These are phyloP conservation scores for Monilinia polystroma DNA, from an alignment of 2,329 filamentous ascomycete species.

Conservation along the genomic window DNA sequence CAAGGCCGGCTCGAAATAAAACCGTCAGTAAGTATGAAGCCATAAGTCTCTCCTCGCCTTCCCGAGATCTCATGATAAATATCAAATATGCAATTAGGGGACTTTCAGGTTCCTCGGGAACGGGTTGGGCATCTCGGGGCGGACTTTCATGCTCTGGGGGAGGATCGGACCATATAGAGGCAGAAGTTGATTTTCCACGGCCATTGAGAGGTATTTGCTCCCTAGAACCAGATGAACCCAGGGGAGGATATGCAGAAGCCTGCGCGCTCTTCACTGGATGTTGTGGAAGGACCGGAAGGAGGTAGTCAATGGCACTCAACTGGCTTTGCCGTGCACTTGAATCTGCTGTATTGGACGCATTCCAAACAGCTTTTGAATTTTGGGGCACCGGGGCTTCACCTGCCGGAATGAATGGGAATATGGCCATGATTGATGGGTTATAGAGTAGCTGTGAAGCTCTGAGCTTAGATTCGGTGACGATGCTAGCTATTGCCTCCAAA, in stretches of 20 bases:
- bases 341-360: slow-evolving; percentile 53
- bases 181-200: slow-evolving; percentile 24
- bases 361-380: slow-evolving; percentile 52
- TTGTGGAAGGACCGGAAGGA: slow-evolving; percentile 58
- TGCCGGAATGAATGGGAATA: slow-evolving; percentile 57
- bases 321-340: slow-evolving; percentile 40
- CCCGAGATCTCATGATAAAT: slow-evolving; percentile 56
- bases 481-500: slow-evolving; percentile 72
- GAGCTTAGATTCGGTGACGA: slow-evolving; percentile 77
- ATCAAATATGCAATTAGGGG: slow-evolving; percentile 74
- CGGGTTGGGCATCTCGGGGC: slow-evolving; percentile 38
- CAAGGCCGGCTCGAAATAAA: slow-evolving; percentile 66
- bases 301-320: slow-evolving; percentile 61
- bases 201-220: slow-evolving; percentile 40
- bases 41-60: slow-evolving; percentile 61
- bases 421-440: slow-evolving; percentile 66
- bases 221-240: slow-evolving; percentile 47
- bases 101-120: slow-evolving; percentile 63
- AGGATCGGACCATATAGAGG: slow-evolving; percentile 9
- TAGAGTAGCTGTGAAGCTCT: slow-evolving; percentile 70
- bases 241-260: slow-evolving; percentile 53
- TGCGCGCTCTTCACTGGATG: slow-evolving; percentile 43
- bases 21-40: slow-evolving; percentile 68
- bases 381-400: slow-evolving; percentile 52
- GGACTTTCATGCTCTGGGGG: slow-evolving; percentile 3